Conservation (phyloP, 2,329 filamentous ascomycete species). For the Cercospora nicotianae region DNA sequence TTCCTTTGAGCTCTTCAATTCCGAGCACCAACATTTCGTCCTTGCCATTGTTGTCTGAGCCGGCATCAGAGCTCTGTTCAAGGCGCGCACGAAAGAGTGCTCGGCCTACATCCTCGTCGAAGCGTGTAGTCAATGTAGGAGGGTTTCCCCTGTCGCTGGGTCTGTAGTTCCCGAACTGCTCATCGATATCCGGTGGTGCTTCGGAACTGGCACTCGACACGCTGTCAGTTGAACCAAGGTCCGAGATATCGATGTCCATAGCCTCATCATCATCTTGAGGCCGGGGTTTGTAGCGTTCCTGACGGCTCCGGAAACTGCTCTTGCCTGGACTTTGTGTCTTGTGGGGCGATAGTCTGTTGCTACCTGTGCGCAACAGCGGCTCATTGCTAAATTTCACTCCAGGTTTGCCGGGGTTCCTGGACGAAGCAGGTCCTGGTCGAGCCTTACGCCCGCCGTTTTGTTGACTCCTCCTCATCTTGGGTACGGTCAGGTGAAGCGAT, state of each 20-base stretch:
- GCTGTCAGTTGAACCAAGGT: background rate
- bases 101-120: background rate
- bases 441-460: background rate
- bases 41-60: conserved; percentile 10
- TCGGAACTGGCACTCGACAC: background rate
- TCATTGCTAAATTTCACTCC: background rate
- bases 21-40: conserved; percentile 2
- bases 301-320: background rate
- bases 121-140: background rate
- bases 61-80: background rate
- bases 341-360: background rate
- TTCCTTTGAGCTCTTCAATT: conserved; percentile 7
- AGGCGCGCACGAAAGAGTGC: background rate
- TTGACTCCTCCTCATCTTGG: background rate
- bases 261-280: background rate
- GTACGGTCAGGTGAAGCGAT: background rate
- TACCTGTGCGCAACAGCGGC: background rate
- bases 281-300: background rate
- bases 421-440: background rate
- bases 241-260: background rate
- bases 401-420: background rate
- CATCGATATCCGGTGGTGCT: background rate
- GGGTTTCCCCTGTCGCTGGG: background rate
- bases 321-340: background rate
- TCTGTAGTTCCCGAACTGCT: background rate